These are phyloP conservation scores for Ustilago cynodontis DNA, from an alignment of 1,284 basidiomycete species.

Conservation along the genomic window DNA sequence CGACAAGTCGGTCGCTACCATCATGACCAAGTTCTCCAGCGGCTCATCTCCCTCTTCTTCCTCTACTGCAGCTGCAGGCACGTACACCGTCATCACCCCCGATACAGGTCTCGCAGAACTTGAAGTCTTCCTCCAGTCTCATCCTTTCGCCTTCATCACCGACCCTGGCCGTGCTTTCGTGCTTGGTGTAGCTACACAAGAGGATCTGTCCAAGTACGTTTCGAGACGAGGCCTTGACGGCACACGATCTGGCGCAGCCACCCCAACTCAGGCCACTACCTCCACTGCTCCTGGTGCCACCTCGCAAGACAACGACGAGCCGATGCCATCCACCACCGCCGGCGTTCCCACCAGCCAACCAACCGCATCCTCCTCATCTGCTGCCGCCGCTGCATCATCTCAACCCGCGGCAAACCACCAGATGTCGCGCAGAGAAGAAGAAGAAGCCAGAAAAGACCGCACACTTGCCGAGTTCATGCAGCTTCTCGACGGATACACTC, in stretches of 20 bases:
- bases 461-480: constrained; percentile 93
- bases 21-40: constrained; percentile 60
- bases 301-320: constrained; percentile 31
- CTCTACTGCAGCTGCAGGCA: constrained; percentile 25
- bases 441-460: constrained; percentile 81
- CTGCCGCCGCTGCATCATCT: constrained; percentile 37
- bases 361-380: constrained; percentile 24
- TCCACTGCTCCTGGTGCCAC: constrained; percentile 8
- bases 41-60: constrained; percentile 23
- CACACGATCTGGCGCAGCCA: constrained; percentile 41
- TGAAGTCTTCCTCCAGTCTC: constrained; percentile 60
- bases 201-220: constrained; percentile 63
- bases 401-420: constrained; percentile 46
- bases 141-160: constrained; percentile 67
- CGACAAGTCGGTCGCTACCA: constrained; percentile 44
- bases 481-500: constrained; percentile 96
- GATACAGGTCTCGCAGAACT: constrained; percentile 67
- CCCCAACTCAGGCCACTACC: constrained; percentile 38
- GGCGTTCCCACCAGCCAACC: constrained; percentile 13
- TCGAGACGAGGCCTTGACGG: constrained; percentile 53
- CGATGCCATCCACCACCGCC: constrained; percentile 38
- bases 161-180: constrained; percentile 61
- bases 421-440: constrained; percentile 74
- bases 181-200: constrained; percentile 60
- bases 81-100: constrained; percentile 62